These are phyloP conservation scores for Lasiosphaeria miniovina DNA, from an alignment of 495 filamentous ascomycete species.

Conservation along the genomic window DNA sequence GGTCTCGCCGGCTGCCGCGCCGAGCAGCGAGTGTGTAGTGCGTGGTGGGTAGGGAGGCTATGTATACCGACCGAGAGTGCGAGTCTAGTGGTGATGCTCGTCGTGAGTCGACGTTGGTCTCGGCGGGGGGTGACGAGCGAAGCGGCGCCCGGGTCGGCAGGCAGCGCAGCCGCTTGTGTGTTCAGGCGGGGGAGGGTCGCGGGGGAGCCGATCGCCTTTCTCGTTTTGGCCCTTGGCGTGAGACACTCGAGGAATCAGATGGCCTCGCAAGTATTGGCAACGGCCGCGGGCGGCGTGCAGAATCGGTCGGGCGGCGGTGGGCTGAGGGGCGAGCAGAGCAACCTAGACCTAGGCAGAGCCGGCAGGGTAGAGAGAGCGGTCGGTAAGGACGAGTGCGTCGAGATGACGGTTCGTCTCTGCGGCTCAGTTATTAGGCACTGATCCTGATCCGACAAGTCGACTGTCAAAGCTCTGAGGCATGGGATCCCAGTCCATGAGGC, in stretches of 20 bases:
- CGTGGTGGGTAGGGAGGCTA: background rate
- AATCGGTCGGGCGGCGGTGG: no score
- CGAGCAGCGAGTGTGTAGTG: background rate
- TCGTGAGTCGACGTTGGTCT: background rate
- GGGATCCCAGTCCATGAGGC: background rate
- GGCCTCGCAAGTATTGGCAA: no score
- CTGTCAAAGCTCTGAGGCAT: background rate
- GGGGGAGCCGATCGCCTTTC: no score
- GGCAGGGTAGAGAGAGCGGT: background rate
- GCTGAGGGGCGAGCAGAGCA: no score
- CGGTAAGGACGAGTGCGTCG: background rate
- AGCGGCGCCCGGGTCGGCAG: no score
- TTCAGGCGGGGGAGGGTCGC: no score
- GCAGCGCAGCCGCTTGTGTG: no score
- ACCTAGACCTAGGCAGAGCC: no score
- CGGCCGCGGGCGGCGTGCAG: no score
- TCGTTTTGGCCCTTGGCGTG: no score
- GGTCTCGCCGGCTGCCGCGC: slow-evolving; percentile 18
- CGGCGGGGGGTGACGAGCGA: no score
- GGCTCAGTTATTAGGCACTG: background rate
- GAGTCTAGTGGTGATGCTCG: background rate
- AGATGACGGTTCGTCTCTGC: background rate
- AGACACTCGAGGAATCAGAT: no score
- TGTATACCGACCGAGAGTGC: background rate
- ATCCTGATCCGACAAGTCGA: background rate